These are phyloP conservation scores for Starmerella stellata DNA, from an alignment of 805 yeast species.

Conservation along the genomic window DNA sequence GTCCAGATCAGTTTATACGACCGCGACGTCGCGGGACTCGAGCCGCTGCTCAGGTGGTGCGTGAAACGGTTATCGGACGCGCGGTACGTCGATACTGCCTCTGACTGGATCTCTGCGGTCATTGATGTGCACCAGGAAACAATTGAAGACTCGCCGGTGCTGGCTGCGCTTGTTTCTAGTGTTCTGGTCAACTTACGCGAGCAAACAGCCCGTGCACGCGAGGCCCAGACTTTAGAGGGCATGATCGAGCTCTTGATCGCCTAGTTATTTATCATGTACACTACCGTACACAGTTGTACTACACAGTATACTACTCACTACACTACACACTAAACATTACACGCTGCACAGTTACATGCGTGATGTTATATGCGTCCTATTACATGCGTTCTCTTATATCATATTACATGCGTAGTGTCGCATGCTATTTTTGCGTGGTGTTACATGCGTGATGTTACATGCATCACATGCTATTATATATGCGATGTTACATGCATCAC, in stretches of 20 bases:
- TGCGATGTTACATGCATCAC: no score
- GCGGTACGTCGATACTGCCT: constrained; percentile 42
- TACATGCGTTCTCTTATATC: no score
- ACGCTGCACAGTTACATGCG: no score
- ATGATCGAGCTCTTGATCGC: constrained; percentile 71
- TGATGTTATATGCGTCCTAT: no score
- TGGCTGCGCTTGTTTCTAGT: constrained; percentile 51
- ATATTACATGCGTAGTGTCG: no score
- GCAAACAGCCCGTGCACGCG: constrained; percentile 65
- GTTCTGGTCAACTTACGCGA: constrained; percentile 37
- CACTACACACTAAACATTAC: no score
- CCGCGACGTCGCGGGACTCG: constrained; percentile 70
- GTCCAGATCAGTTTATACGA: constrained; percentile 61
- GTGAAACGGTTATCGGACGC: constrained; percentile 59
- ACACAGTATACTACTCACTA: no score
- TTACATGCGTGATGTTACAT: no score
- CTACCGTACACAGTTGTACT: no score
- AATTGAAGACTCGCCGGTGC: constrained; percentile 54
- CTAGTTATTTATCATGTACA: no score
- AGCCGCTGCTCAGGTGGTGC: constrained; percentile 77
- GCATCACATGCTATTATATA: no score
- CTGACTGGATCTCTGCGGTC: constrained; percentile 50
- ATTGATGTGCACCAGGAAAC: constrained; percentile 60
- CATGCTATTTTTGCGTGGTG: no score
- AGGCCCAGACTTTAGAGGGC: constrained; percentile 78